Base-by-base conservation (phyloP, 495 filamentous ascomycete genomes). In the Bombardia bombarda region DNA sequence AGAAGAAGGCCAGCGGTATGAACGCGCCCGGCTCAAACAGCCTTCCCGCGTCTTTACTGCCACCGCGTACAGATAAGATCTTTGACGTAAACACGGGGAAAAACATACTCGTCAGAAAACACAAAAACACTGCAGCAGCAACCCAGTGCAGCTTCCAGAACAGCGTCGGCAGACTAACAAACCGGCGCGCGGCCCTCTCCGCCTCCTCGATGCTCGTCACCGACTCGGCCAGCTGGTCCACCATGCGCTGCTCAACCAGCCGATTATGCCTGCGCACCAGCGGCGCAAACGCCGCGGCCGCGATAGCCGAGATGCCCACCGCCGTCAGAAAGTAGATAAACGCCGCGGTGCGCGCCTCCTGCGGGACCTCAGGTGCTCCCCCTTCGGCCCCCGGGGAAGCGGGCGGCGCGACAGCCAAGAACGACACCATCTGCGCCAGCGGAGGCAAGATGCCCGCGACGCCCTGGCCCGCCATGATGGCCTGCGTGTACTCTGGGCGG, bases 401-500 rank as follows among this genome's bases (percentile, higher is more conserved):
- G 7, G 53, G 18, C 19, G 47, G 51, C n/a, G 81, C 72, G 10
- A 90, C 75, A 0, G 79, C 75, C 23, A 97, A 69, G 22, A 90
- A 86, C 2, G 87, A 84, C 30, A 86, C 54, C 49, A 96, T 92
- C 53, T 87, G 90, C 0, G 84, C 85, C 43, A 95, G 74, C 32
- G 84, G 85, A 0, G 92, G 93, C 12, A 97, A 71, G 3, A 99
- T 90, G 24, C 92, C 92, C 1, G 92, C 89, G 6, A 97, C 70
- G 13, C 80, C 93, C 60, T 99, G 92, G 7, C 92, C 92, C 19
- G 80, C 80, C 93, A 99, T 97, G 60, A 97, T 89, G 16, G 83
- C 92, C 61, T 96, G 90, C 38, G 85, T 95, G 65, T 95, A 97
- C 52, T 87, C 81, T 13, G 83, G 77, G 38, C 83, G 64, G 16